phyloP scores from a whole-genome alignment of 208 protist species.

The Crithidia expoeki region DNA sequence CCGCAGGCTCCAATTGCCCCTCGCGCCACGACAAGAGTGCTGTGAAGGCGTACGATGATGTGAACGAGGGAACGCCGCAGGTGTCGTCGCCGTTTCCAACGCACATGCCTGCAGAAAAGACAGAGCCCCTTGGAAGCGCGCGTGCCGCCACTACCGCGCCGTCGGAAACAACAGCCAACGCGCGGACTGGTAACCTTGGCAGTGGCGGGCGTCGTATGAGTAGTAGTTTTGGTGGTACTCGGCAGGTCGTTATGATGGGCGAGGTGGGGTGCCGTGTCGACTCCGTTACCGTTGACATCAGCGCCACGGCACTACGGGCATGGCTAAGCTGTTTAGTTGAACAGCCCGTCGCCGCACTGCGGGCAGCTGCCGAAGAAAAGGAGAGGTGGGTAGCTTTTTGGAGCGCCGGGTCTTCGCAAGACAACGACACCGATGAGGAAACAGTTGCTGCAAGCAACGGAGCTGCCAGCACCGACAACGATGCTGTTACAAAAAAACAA shows the following conservation, averaged over 20 bases:
- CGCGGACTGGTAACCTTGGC: background rate
- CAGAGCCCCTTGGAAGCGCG: background rate
- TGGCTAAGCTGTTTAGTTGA: conserved; percentile 38
- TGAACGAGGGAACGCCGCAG: background rate
- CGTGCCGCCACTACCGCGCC: background rate
- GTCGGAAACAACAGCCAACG: background rate
- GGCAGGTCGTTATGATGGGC: conserved; percentile 13
- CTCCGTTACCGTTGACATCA: conserved; percentile 33
- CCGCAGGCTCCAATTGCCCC: background rate
- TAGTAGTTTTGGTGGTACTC: background rate
- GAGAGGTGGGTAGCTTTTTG: conserved; percentile 18
- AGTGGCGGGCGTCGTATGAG: background rate
- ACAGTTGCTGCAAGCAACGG: background rate
- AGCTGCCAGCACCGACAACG: background rate
- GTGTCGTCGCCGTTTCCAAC: background rate
- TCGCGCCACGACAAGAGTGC: background rate
- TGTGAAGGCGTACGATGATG: background rate
- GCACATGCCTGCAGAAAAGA: background rate
- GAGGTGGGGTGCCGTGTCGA: conserved; percentile 28
- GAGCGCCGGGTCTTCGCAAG: background rate
- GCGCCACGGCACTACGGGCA: conserved; percentile 22
- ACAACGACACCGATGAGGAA: background rate
- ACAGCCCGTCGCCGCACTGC: conserved; percentile 25
- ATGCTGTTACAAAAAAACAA: background rate
- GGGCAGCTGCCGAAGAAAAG: conserved; percentile 20